A percentile compares a stretch with the other conserved stretches of the same genome.
phyloP scores from a whole-genome alignment of 768 basidiomycete species.

The Mycena kentingensis region DNA sequence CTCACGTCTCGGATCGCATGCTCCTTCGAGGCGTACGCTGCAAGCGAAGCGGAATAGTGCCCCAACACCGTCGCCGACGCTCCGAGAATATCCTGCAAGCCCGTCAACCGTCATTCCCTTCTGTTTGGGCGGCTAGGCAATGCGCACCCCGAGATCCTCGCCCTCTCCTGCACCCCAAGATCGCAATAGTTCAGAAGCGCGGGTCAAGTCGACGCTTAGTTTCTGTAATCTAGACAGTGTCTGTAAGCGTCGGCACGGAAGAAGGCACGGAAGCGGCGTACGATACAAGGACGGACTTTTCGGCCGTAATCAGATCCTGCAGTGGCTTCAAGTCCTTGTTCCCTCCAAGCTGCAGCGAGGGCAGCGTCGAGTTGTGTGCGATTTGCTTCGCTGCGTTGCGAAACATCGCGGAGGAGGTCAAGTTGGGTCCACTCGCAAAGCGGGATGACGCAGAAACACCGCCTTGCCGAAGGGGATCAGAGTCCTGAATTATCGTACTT shows the following conservation, averaged over 20 bases:
- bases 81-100: conserved; percentile 70
- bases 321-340: conserved; percentile 81
- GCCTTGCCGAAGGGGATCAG: no score
- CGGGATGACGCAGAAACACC: no score
- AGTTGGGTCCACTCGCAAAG: no score
- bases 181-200: conserved; percentile 71
- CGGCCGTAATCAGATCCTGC: conserved; percentile 87
- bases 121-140: no score
- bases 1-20: conserved; percentile 57
- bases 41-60: conserved; percentile 67
- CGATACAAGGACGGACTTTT: conserved; percentile 81
- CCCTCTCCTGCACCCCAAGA: conserved; percentile 80
- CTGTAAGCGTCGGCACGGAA: not conserved
- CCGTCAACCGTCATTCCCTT: no score
- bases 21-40: conserved; percentile 71
- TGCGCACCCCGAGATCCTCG: conserved; percentile 77
- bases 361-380: conserved; percentile 86
- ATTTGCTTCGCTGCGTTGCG: conserved; percentile 77
- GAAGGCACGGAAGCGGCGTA: conserved; percentile 38
- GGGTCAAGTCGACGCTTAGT: conserved; percentile 63
- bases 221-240: conserved; percentile 53
- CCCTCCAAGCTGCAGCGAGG: conserved; percentile 54
- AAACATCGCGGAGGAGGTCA: conserved; percentile 56
- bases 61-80: conserved; percentile 68
- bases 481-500: no score